Percentiles rank a stretch among this genome's conserved stretches.
Conservation (phyloP, 441 rosid genomes). For the Gossypium lobatum region DNA sequence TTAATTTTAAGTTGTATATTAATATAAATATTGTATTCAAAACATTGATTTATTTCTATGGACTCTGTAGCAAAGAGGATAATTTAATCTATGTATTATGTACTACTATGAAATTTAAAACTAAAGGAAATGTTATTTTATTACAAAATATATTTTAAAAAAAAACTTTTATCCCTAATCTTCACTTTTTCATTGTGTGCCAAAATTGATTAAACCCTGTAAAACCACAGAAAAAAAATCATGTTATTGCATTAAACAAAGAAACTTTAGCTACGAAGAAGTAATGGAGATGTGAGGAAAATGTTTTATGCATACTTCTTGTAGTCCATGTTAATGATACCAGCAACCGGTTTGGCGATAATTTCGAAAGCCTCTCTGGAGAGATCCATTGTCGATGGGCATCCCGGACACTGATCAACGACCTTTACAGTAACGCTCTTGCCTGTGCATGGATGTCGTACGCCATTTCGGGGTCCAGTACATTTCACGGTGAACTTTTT, state of each 20-base stretch:
- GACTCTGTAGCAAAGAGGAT: no score
- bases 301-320: neutral
- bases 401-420: constrained; percentile 15
- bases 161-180: neutral
- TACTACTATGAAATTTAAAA: neutral
- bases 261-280: neutral
- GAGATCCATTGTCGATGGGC: constrained; percentile 11
- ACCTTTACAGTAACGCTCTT: constrained; percentile 19
- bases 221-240: neutral
- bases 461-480: constrained; percentile 15
- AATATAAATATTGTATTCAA: no score
- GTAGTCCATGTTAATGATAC: no score
- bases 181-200: neutral
- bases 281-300: neutral
- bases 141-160: neutral
- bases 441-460: constrained; percentile 24
- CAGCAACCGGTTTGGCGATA: no score
- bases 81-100: neutral
- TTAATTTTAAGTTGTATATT: no score
- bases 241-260: neutral
- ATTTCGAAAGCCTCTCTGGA: no score
- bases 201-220: neutral
- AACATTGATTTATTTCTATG: no score
- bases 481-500: constrained; percentile 20
- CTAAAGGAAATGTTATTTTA: neutral